A percentile compares a stretch with the other conserved stretches of the same genome.
Evolutionary conservation across 1,284 basidiomycete species (phyloP).

Genomic region (Tremellales sp.): DNA sequence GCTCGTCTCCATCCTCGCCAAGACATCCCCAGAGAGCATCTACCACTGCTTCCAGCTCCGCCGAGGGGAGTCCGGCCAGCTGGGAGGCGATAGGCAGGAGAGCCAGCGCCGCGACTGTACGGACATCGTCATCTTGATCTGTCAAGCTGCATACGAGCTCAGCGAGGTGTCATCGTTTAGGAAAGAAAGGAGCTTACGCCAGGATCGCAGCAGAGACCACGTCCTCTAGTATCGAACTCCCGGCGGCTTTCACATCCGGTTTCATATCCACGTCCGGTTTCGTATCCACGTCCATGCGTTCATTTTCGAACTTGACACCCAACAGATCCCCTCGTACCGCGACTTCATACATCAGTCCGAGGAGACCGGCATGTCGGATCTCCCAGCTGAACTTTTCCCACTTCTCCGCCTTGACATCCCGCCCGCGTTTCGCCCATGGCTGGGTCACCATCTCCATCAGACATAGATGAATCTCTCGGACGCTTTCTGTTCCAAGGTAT

Average conservation of each 20-base stretch:
- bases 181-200: constrained; percentile 57
- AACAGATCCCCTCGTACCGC: constrained; percentile 85
- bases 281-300: constrained; percentile 21
- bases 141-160: constrained; percentile 62
- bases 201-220: constrained; percentile 83
- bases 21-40: constrained; percentile 89
- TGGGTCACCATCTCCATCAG: constrained; percentile 93
- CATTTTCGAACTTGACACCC: constrained; percentile 41
- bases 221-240: constrained; percentile 50
- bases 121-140: constrained; percentile 94
- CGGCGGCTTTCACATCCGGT: constrained; percentile 32
- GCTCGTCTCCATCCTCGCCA: constrained; percentile 89
- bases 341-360: constrained; percentile 97
- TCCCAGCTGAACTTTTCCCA: constrained; percentile 79
- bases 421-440: constrained; percentile 56
- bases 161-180: constrained; percentile 3
- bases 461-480: constrained; percentile 74
- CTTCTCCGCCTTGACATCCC: constrained; percentile 45
- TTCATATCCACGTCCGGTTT: constrained; percentile 28
- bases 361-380: constrained; percentile 90
- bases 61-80: constrained; percentile 69
- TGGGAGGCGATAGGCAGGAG: constrained; percentile 78
- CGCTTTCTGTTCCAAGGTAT: constrained; percentile 74
- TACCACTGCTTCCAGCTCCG: constrained; percentile 68
- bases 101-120: constrained; percentile 90